Evolutionary conservation across 805 yeast species (phyloP), one percentile per base, ranked within the genome.

Genomic region (Candida chilensis): DNA sequence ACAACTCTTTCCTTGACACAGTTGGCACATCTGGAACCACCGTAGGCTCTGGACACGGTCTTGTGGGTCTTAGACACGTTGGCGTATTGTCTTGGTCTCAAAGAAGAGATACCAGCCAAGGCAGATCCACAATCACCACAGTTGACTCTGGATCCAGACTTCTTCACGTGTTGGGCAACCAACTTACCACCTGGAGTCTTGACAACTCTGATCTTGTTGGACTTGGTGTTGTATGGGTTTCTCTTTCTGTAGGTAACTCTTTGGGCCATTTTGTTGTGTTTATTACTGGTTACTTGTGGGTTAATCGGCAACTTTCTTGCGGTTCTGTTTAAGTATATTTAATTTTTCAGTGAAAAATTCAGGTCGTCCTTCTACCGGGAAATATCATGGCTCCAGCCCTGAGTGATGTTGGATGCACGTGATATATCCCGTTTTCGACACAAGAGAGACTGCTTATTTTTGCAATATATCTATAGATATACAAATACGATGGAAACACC

Each of bases 231-330:
- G 87, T 92, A 88, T 74, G 96, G 95, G 71, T 87, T 88, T 80
- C 95, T 85, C 79, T 94, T 86, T 82, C 96, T 86, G 84, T 78
- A 88, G 54, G 96, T 87, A 71, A 88, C 94, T 81, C 98, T 90
- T 75, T 87, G 95, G 68, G 96, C 98, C 98, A 92, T 92, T 73
- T 60, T 73, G 61, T 9, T 24, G 11, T 24, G 12, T 10, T n/a
- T n/a, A n/a, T n/a, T n/a, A n/a, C n/a, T n/a, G n/a, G n/a, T n/a
- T n/a, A n/a, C n/a, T n/a, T n/a, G n/a, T n/a, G n/a, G n/a, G n/a
- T n/a, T n/a, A n/a, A n/a, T n/a, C n/a, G n/a, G n/a, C n/a, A n/a
- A n/a, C n/a, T n/a, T n/a, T n/a, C n/a, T n/a, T n/a, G n/a, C n/a
- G n/a, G n/a, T n/a, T n/a, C n/a, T n/a, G n/a, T n/a, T n/a, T n/a